Percentiles rank a stretch among this genome's conserved stretches.
phyloP scores from a whole-genome alignment of 176 grass and related monocot genomes.

The Triticum turgidum region DNA sequence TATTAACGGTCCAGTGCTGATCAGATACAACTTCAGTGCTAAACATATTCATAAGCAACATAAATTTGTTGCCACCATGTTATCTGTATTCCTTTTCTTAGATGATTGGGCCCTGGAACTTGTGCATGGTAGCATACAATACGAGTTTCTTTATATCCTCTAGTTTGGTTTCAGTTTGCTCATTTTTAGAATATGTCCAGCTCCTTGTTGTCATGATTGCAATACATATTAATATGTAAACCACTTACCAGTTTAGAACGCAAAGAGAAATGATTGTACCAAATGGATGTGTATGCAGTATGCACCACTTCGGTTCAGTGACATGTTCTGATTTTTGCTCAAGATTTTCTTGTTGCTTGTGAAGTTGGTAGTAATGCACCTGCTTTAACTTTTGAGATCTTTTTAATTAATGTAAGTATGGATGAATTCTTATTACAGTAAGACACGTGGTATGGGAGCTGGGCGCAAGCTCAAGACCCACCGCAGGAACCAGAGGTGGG shows the following conservation, averaged over 20 bases:
- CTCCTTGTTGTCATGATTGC: neutral
- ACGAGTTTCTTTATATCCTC: neutral
- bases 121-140: constrained; percentile 39
- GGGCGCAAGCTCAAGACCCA: too few species aligned
- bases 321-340: neutral
- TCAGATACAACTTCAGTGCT: constrained; percentile 44
- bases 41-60: constrained; percentile 55
- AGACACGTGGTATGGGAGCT: too few species aligned
- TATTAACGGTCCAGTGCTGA: constrained; percentile 58
- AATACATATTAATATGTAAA: neutral
- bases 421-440: too few species aligned
- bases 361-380: too few species aligned
- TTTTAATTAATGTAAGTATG: too few species aligned
- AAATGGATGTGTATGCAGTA: neutral
- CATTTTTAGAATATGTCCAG: neutral
- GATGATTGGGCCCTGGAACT: constrained; percentile 8
- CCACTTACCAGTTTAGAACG: neutral
- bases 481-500: too few species aligned
- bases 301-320: neutral
- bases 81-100: neutral
- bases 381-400: too few species aligned
- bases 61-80: constrained; percentile 29
- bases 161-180: neutral
- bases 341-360: neutral
- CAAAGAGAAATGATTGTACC: neutral